Evolutionary conservation across 306 rosid species (phyloP), one percentile per base, ranked within the genome.

Genomic region (Betula pendula): DNA sequence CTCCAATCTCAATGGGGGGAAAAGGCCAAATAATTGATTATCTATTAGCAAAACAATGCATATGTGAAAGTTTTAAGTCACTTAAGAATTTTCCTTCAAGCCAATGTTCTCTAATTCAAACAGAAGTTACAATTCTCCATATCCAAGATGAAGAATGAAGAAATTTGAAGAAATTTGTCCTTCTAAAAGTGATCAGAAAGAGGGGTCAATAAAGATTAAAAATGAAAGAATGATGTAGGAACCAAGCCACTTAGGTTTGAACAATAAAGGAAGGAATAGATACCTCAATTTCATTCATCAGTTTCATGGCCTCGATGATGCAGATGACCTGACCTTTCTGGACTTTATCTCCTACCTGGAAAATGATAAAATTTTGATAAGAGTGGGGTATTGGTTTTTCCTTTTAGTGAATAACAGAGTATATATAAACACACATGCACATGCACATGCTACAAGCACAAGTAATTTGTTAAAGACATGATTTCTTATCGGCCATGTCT

Each of bases 281-380:
- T 84, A 94, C 98, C 88, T 94, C 98, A 73, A 94, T 90, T 79
- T 94, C 98, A 77, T 94, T 94, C 98, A 94, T 90, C 82, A 94
- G 82, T 82, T 94, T 94, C 98, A 94, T 94, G 77, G 97, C 98
- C 85, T 94, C 98, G 71, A 94, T 83, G 69, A 94, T 94, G 86
- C 98, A 94, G 43, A 94, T 1, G 29, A 87, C 87, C 81, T 94
- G 97, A 38, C 98, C 98, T 82, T 94, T 92, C 87, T 90, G 88
- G 75, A 94, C 98, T 77, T 89, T 88, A 73, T 92, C 97, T 76
- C 98, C 98, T 25, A 94, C 96, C 98, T 94, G 93, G 76, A 82
- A 69, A 83, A 40, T 52, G 71, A 76, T 65, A 43, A 74, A 22
- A 58, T 66, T 49, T 62, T 42, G 24, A 44, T 65, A 42, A 51